Conservation (phyloP, 805 yeast genomes). For the Huiozyma naganishii region DNA sequence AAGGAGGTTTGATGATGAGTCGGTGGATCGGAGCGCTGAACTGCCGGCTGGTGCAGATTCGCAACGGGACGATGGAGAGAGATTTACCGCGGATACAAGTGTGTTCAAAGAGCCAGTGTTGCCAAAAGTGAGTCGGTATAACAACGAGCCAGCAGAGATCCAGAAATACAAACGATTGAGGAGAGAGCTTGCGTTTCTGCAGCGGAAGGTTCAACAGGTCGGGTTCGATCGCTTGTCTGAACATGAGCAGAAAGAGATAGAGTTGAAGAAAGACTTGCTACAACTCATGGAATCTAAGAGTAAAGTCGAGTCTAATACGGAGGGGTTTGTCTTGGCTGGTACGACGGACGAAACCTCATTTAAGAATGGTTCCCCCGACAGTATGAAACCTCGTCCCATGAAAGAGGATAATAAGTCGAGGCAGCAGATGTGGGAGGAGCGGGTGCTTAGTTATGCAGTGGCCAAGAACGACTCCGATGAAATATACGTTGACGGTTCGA, state of each 20-base stretch:
- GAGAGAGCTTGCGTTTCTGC: slow-evolving; percentile 39
- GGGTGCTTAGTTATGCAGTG: slow-evolving; percentile 22
- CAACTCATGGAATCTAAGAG: slow-evolving; percentile 25
- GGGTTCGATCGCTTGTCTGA: slow-evolving; percentile 46
- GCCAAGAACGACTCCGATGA: slow-evolving; percentile 16
- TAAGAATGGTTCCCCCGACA: slow-evolving; percentile 28
- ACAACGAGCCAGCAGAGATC: slow-evolving; percentile 6
- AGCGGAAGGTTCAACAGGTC: slow-evolving; percentile 36
- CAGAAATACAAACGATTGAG: slow-evolving; percentile 34
- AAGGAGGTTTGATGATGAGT: too few species aligned
- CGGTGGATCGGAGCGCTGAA: too few species aligned
- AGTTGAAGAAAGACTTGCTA: slow-evolving; percentile 40
- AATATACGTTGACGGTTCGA: slow-evolving; percentile 20
- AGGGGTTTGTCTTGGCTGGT: slow-evolving; percentile 47
- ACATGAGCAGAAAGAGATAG: slow-evolving; percentile 41
- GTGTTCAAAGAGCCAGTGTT: background rate
- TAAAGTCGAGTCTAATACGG: slow-evolving; percentile 14
- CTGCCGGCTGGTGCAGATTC: too few species aligned
- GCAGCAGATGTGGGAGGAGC: slow-evolving; percentile 29
- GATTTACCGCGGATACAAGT: too few species aligned
- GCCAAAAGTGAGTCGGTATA: slow-evolving; percentile 5
- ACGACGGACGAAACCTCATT: slow-evolving; percentile 38
- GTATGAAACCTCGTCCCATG: slow-evolving; percentile 17
- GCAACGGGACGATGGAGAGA: too few species aligned
- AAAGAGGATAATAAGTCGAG: slow-evolving; percentile 27